A percentile compares a stretch with the other conserved stretches of the same genome.
phyloP scores from a whole-genome alignment of 2,329 filamentous ascomycete genomes.

The Thielaviopsis ethacetica region DNA sequence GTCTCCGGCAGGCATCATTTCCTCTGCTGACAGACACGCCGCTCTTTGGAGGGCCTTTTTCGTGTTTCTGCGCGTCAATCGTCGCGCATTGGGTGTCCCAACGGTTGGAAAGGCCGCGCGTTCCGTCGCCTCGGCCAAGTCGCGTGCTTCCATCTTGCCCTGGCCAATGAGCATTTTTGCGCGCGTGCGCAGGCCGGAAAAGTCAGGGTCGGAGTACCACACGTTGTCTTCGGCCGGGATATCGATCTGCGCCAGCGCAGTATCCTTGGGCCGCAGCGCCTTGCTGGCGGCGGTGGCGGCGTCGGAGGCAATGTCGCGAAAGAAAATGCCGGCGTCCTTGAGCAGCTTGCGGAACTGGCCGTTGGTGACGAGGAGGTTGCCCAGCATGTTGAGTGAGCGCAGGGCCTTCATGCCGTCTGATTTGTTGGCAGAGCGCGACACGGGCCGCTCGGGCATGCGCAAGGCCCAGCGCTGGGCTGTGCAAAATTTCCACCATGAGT shows the following conservation, averaged over 20 bases:
- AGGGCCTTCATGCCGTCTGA: constrained; percentile 73
- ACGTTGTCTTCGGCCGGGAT: constrained; percentile 75
- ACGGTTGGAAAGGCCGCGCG: constrained; percentile 23
- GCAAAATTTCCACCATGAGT: constrained; percentile 91
- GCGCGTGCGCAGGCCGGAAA: constrained; percentile 54
- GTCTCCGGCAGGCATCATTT: constrained; percentile 20
- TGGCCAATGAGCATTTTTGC: constrained; percentile 49
- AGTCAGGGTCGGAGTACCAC: constrained; percentile 76
- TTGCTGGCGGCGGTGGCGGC: constrained; percentile 64
- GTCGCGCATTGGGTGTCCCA: background rate
- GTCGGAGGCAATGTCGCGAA: constrained; percentile 86
- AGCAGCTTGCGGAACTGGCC: constrained; percentile 89
- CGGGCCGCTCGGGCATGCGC: constrained; percentile 43
- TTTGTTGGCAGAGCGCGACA: constrained; percentile 61
- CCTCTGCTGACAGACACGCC: constrained; percentile 32
- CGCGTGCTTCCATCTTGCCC: constrained; percentile 42
- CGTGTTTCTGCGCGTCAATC: background rate
- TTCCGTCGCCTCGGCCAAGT: constrained; percentile 40
- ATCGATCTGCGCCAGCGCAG: constrained; percentile 63
- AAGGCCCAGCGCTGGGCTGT: constrained; percentile 51
- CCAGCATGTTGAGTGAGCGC: constrained; percentile 73
- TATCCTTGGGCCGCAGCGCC: constrained; percentile 60
- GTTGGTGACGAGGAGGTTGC: constrained; percentile 81
- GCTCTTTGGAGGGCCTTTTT: constrained; percentile 25
- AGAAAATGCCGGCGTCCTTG: constrained; percentile 61